phyloP scores from a whole-genome alignment of 73 alveolate genomes.

The Stentor coeruleus region DNA sequence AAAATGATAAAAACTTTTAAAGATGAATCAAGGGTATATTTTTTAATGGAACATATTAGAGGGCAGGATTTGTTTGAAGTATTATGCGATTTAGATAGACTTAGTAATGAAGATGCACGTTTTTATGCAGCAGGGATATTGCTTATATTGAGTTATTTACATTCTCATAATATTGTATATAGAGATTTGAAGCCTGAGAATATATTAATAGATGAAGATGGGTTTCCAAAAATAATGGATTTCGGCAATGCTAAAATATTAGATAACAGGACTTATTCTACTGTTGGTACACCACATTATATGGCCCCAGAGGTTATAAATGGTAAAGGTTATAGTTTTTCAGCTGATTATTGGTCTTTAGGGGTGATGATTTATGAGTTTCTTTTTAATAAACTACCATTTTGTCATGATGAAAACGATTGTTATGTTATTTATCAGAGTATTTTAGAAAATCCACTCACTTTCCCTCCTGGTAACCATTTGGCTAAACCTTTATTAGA shows the following conservation, averaged over 20 bases:
- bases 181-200: conserved; percentile 38
- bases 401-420: background rate
- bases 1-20: conserved; percentile 39
- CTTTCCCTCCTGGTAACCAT: background rate
- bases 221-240: conserved; percentile 34
- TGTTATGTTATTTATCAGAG: background rate
- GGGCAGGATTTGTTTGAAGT: conserved; percentile 54
- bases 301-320: conserved; percentile 40
- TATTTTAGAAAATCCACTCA: background rate
- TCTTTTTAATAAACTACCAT: conserved; percentile 34
- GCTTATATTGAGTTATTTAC: conserved; percentile 13
- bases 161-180: conserved; percentile 19
- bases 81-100: conserved; percentile 39
- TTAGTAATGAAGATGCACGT: conserved; percentile 27
- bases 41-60: conserved; percentile 45
- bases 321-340: conserved; percentile 42
- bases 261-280: conserved; percentile 31
- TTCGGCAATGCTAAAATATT: conserved; percentile 40
- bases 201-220: conserved; percentile 40
- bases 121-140: conserved; percentile 23
- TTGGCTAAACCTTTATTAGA: background rate
- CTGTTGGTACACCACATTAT: conserved; percentile 35
- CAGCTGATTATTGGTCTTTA: conserved; percentile 43
- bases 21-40: conserved; percentile 38
- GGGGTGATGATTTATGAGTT: conserved; percentile 43